Evolutionary conservation across 257 asterid genomes (phyloP), one percentile per base, ranked within the genome.

Genomic region (Ehretia macrophylla): DNA sequence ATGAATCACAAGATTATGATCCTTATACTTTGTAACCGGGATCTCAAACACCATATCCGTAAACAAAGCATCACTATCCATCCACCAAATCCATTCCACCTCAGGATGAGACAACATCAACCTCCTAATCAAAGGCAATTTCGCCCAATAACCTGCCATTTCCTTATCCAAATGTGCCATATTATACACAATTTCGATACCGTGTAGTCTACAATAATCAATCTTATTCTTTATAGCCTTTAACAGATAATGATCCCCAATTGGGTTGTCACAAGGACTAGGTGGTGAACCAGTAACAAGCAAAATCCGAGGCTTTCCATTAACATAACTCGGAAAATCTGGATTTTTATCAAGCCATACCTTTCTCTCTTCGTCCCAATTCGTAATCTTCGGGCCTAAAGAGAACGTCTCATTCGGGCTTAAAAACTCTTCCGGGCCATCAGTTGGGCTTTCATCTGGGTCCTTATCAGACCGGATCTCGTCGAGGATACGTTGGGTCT

Each of bases 31-130:
- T 4, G 38, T n/a, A 46, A 72, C 63, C 3, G 98, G 96, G 5
- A 90, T 49, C 73, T 82, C 95, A 63, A 91, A 91, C 8, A 64
- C 71, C 94, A 91, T 88, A 38, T 91, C 98, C 6, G 98, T 85
- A 61, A 90, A 90, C 73, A 90, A 20, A 8, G 96, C 98, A 82
- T 90, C 98, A 56, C 92, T 88, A 46, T 87, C 98, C 94, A 91
- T 85, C 98, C 96, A 91, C 98, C 98, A 91, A 60, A 91, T 72
- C 98, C 96, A 91, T 79, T 91, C 96, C 8, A 88, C 88, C 55
- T 91, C 98, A 10, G 98, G 96, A 67, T 91, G 98, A 8, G 98
- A 83, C 73, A 91, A 23, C 98, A 91, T 91, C 69, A 91, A 48
- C 58, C 84, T 79, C 54, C 98, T 73, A 58, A 91, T 69, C 81